Conservation (phyloP, 1,284 basidiomycete genomes). For the Pholiota adiposa region DNA sequence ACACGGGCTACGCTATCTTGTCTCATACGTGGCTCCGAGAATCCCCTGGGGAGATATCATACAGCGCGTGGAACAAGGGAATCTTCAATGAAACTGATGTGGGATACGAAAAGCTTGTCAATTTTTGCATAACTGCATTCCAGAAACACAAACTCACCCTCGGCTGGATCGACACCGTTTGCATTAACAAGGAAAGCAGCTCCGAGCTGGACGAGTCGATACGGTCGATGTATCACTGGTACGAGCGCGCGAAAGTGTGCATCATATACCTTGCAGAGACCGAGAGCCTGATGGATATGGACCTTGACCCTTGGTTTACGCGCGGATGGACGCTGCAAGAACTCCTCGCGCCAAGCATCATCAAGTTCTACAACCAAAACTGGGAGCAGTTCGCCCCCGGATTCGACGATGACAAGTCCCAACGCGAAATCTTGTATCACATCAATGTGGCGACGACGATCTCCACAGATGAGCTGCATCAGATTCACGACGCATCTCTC, state of each 20-base stretch:
- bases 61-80: neutral
- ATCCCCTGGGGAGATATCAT: neutral
- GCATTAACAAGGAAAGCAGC: conserved; percentile 10
- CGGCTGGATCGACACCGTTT: conserved; percentile 9
- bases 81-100: neutral
- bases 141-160: neutral
- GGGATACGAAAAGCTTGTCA: conserved; percentile 5
- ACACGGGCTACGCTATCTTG: neutral
- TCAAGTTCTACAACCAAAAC: conserved; percentile 6
- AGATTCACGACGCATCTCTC: neutral
- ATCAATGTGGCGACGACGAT: neutral
- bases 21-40: conserved; percentile 9
- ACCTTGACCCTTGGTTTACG: conserved; percentile 6
- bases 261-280: conserved; percentile 5
- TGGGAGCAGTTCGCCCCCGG: neutral
- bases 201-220: conserved; percentile 10
- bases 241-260: neutral
- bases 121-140: neutral
- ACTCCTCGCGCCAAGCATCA: neutral
- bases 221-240: conserved; percentile 7
- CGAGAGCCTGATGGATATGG: neutral
- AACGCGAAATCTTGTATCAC: neutral
- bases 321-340: conserved; percentile 9
- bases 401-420: neutral
- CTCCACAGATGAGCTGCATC: neutral